These are phyloP conservation scores for Oryza nivara DNA, from an alignment of 176 grass and related monocot species.

Conservation along the genomic window DNA sequence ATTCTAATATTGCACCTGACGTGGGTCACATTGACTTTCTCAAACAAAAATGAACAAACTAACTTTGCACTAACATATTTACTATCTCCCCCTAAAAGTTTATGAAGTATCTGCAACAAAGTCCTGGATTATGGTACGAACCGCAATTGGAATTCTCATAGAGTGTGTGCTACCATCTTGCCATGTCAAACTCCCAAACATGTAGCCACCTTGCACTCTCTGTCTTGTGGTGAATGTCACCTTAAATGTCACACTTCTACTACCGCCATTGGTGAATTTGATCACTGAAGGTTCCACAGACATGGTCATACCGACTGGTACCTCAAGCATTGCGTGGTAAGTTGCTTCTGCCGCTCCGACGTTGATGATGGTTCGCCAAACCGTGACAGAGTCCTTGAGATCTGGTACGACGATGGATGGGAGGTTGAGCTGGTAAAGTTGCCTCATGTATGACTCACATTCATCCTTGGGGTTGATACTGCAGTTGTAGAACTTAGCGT, in stretches of 20 bases:
- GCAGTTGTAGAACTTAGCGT: not conserved
- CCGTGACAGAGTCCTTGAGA: not conserved
- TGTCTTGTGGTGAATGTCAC: not conserved
- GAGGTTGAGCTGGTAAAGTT: slow-evolving; percentile 26
- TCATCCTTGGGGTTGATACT: not conserved
- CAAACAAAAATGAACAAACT: too few relatives aligned
- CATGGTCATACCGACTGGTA: not conserved
- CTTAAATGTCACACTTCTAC: not conserved
- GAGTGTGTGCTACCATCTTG: not conserved
- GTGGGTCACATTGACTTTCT: too few relatives aligned
- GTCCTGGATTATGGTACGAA: slow-evolving; percentile 39
- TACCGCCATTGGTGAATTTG: not conserved
- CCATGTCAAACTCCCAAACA: slow-evolving; percentile 54
- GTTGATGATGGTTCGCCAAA: slow-evolving; percentile 27
- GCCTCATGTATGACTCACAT: not conserved
- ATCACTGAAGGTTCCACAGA: not conserved
- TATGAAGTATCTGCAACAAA: slow-evolving; percentile 31
- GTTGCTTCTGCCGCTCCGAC: not conserved
- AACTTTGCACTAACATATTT: not conserved
- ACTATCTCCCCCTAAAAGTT: not conserved
- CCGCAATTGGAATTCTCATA: slow-evolving; percentile 27
- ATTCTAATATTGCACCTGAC: too few relatives aligned
- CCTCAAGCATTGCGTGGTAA: not conserved
- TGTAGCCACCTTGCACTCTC: slow-evolving; percentile 45
- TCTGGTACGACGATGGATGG: slow-evolving; percentile 33